phyloP scores from a whole-genome alignment of 202 grass and related monocot genomes.

The Alloteropsis angusta region DNA sequence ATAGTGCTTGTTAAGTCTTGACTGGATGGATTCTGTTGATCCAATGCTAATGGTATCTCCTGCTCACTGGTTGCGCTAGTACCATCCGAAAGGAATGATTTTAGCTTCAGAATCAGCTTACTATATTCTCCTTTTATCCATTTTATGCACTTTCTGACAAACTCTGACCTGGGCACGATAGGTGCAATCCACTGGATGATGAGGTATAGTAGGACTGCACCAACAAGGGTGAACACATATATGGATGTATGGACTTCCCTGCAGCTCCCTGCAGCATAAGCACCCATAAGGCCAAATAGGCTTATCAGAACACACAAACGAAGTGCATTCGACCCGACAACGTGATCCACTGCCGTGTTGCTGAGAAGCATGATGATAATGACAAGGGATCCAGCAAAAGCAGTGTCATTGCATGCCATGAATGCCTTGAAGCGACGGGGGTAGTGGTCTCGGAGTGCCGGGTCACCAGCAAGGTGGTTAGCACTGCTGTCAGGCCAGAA shows the following conservation, averaged over 20 bases:
- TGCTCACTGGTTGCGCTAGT: background rate
- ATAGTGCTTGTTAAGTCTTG: background rate
- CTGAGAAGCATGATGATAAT: conserved; percentile 17
- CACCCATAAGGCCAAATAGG: conserved; percentile 7
- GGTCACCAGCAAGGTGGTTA: background rate
- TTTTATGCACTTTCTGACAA: background rate
- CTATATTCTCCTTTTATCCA: background rate
- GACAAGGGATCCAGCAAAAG: conserved; percentile 7
- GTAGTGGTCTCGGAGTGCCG: background rate
- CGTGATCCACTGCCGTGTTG: background rate
- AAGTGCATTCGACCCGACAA: background rate
- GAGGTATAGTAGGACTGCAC: conserved; percentile 2
- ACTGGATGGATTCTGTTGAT: background rate
- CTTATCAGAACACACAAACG: conserved; percentile 4
- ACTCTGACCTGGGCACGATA: conserved; percentile 1
- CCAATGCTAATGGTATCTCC: background rate
- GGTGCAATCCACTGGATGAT: conserved; percentile 6
- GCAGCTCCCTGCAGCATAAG: conserved; percentile 10
- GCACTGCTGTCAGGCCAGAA: conserved; percentile 14
- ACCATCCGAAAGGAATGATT: background rate
- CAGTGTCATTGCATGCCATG: conserved; percentile 8
- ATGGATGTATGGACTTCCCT: conserved; percentile 15
- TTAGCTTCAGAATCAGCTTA: conserved; percentile 6
- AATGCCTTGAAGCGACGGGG: conserved; percentile 4
- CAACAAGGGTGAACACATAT: conserved; percentile 2